Evolutionary conservation across 176 grass and related monocot species (phyloP), one percentile per base, ranked within the genome.

Genomic region (Thinopyrum elongatum): DNA sequence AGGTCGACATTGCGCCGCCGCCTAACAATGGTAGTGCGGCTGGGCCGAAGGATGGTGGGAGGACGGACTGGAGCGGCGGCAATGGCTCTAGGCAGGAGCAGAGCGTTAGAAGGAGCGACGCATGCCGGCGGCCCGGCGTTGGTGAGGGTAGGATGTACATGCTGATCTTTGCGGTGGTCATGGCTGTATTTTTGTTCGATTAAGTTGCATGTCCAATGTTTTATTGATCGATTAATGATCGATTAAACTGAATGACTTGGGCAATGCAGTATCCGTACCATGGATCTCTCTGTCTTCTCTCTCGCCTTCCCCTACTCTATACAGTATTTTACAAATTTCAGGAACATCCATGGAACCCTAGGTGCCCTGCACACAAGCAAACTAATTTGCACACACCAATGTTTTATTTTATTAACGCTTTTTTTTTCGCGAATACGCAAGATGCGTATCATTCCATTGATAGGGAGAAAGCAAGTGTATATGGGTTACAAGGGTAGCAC

Each of bases 171-270:
- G 78, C n/a, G 4, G 60, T 38, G 30, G 78, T 14, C n/a, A 74
- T 82, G 12, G 79, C 60, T 66, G 70, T 74, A 30, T 82, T 65
- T 60, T 76, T 70, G 42, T 57, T 82, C 39, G 74, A 29, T 29
- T 13, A 51, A 4, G 34, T 65, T 16, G 35, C 11, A 1, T 44
- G 13, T 42, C 55, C n/a, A 30, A 73, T 35, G 44, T n/a, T 63
- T 65, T 21, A 38, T 65, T 38, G 39, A n/a, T n/a, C n/a, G 39
- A 74, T 17, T 39, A 28, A 28, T 9, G 66, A 70, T 39, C 0
- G 35, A 35, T 27, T n/a, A 14, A 72, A 7, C 4, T 47, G 44
- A 15, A 47, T 47, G 44, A 47, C 12, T 15, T 53, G 49, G 3
- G 49, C 49, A 7, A 19, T 53, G 49, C 49, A 49, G 46, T 16